These are phyloP conservation scores for Trematosphaeria pertusa DNA, from an alignment of 2,329 filamentous ascomycete genomes.

Conservation along the genomic window DNA sequence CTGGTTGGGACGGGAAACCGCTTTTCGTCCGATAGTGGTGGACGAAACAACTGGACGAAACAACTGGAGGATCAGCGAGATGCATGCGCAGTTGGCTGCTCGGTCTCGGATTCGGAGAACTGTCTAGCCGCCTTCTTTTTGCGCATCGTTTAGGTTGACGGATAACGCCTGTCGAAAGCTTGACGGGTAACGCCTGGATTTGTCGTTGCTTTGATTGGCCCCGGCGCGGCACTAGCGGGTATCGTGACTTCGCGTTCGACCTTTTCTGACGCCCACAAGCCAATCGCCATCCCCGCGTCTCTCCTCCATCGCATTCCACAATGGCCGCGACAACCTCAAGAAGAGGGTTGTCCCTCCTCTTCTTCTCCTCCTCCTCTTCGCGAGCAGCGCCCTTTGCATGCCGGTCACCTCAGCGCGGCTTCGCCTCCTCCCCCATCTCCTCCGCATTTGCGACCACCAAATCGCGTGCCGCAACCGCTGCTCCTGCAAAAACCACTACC, in stretches of 20 bases:
- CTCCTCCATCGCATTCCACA: constrained; percentile 1
- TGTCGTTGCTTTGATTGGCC: no score
- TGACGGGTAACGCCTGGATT: no score
- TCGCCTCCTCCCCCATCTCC: constrained; percentile 28
- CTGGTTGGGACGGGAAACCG: no score
- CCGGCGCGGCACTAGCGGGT: constrained; percentile 4
- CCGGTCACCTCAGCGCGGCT: constrained; percentile 25
- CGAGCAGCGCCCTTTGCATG: constrained; percentile 21
- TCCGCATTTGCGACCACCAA: constrained; percentile 31
- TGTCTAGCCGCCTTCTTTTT: no score
- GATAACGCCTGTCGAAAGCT: no score
- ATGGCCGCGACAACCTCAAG: constrained; percentile 33
- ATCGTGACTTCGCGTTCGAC: constrained; percentile 27
- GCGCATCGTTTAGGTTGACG: no score
- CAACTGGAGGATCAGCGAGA: no score
- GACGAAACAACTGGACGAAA: no score
- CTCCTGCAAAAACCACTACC: constrained; percentile 10
- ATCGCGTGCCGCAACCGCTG: constrained; percentile 14
- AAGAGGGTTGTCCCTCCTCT: constrained; percentile 26
- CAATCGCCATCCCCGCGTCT: not conserved
- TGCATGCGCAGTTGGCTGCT: no score
- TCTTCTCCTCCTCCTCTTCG: constrained; percentile 24
- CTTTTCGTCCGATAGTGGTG: no score
- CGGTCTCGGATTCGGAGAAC: no score
- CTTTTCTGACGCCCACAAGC: no score